Base-by-base conservation (phyloP, 139 green algal species). In the Chlorella sp. region DNA sequence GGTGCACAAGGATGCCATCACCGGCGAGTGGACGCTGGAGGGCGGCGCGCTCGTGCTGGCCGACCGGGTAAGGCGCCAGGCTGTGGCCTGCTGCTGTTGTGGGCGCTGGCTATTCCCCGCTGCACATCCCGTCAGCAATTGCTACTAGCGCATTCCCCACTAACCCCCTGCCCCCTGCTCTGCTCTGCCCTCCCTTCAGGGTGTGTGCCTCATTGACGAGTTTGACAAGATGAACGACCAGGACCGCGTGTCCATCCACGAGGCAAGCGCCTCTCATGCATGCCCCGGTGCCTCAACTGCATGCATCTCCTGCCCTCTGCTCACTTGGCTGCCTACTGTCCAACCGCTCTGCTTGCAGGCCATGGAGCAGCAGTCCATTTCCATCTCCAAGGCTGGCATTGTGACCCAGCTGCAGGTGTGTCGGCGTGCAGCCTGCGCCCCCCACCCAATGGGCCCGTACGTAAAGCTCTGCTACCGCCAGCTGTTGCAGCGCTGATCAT, bases 141-240 rank as follows among this genome's bases (percentile, higher is more conserved):
- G 18, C 60, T 16, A 21, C n/a, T n/a, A n/a, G n/a, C n/a, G n/a
- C n/a, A n/a, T n/a, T n/a, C n/a, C n/a, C n/a, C n/a, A n/a, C n/a
- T n/a, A 67, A 18, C 60, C 25, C 25, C 9, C 28, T 28, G 60
- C 18, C 60, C 60, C 25, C 21, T 16, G 28, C 1, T 16, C 2
- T 67, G 63, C 63, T 4, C 63, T 69, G 28, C 25, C 3, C 26
- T 69, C 34, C 36, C 75, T 74, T 34, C 86, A 87, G 80, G 91
- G 97, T n/a, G 88, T 98, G 56, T 99, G 97, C 93, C 89, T 99
- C 3, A 99, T 99, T 84, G 97, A 99, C 87, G 97, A 99, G 95
- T 99, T 99, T 88, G 97, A 99, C 94, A 99, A 99, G 93, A 99
- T 99, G 97, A 99, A 99, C 86, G 97, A 99, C 85, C 96, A 99